phyloP scores from a whole-genome alignment of 1,284 basidiomycete species.

The Cutaneotrichosporon sp. region DNA sequence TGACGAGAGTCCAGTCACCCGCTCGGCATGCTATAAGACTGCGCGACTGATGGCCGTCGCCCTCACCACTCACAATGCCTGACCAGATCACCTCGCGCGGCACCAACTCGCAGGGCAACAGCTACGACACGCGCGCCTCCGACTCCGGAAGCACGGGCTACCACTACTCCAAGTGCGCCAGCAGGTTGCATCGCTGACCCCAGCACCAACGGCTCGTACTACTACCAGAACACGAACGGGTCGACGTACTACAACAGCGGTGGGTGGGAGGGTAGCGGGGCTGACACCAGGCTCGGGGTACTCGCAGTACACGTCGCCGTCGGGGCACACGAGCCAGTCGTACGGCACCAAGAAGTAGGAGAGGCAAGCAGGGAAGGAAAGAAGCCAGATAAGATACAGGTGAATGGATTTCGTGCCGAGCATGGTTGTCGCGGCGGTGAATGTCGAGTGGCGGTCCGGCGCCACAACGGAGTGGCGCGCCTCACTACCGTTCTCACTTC shows the following conservation, averaged over 20 bases:
- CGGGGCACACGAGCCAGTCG: slow-evolving; percentile 49
- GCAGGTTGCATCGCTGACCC: slow-evolving; percentile 34
- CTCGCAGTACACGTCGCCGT: slow-evolving; percentile 60
- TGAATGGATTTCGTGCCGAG: neutral
- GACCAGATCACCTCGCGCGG: slow-evolving; percentile 56
- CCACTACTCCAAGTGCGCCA: slow-evolving; percentile 61
- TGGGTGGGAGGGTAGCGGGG: slow-evolving; percentile 15
- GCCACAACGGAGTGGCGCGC: too few relatives aligned
- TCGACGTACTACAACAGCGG: slow-evolving; percentile 62
- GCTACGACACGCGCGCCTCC: slow-evolving; percentile 59
- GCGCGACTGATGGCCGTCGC: too few relatives aligned
- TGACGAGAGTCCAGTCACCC: neutral
- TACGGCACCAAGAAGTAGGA: slow-evolving; percentile 21
- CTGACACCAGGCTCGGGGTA: slow-evolving; percentile 54
- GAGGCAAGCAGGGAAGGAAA: too few relatives aligned
- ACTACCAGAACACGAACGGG: slow-evolving; percentile 63
- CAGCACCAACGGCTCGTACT: slow-evolving; percentile 59
- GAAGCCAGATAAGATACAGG: too few relatives aligned
- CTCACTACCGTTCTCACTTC: too few relatives aligned
- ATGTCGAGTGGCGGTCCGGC: too few relatives aligned
- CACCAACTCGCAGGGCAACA: slow-evolving; percentile 62
- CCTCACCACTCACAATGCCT: slow-evolving; percentile 15
- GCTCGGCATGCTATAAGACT: too few relatives aligned
- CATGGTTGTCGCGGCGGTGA: too few relatives aligned
- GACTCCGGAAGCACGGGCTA: slow-evolving; percentile 57